A percentile compares a stretch with the other conserved stretches of the same genome.
Evolutionary conservation across 441 rosid species (phyloP).

Genomic region (Aleurites moluccanus): DNA sequence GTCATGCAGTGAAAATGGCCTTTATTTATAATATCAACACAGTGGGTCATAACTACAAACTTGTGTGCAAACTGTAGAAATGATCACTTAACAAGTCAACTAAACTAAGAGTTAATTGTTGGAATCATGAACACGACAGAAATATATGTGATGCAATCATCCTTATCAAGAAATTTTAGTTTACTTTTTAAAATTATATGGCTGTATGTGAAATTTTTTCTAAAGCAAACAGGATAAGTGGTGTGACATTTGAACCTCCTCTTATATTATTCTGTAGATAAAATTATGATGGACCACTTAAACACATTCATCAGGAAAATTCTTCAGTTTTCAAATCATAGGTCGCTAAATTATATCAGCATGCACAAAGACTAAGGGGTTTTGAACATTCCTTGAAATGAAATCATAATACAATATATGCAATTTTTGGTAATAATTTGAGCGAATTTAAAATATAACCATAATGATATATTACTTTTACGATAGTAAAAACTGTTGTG

Average conservation of each 20-base stretch:
- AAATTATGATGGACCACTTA: constrained; percentile 18
- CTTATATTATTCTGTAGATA: neutral
- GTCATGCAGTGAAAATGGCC: no score
- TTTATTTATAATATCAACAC: no score
- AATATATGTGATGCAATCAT: constrained; percentile 24
- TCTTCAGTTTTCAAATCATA: neutral
- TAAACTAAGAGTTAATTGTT: constrained; percentile 1
- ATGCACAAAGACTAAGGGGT: no score
- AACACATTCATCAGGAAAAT: neutral
- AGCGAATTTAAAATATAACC: no score
- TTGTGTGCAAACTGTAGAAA: constrained; percentile 7
- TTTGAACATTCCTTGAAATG: no score
- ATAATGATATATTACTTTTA: no score
- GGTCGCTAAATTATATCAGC: neutral
- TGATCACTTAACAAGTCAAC: constrained; percentile 25
- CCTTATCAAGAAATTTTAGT: constrained; percentile 17
- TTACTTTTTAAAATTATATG: neutral
- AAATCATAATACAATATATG: neutral
- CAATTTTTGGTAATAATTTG: neutral
- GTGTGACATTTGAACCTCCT: constrained; percentile 19
- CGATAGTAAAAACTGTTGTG: neutral
- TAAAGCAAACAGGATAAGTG: neutral
- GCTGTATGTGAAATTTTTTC: neutral
- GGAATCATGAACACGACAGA: constrained; percentile 14
- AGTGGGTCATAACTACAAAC: neutral